Percentiles rank a stretch among this genome's conserved stretches.
phyloP scores from a whole-genome alignment of 1,284 basidiomycete species.

The Moesziomyces parantarcticus region DNA sequence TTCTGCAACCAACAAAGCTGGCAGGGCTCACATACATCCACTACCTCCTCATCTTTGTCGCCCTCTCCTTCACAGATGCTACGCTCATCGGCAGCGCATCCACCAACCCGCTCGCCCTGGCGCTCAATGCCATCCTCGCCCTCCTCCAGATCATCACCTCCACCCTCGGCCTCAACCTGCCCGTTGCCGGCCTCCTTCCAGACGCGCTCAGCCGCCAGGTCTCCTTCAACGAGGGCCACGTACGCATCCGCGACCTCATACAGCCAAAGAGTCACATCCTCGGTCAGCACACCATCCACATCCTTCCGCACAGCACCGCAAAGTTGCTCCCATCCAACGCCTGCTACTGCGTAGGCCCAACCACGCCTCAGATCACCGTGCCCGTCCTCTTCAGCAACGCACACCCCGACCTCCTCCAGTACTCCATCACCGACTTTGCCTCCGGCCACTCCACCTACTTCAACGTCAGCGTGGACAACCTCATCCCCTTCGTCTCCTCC shows the following conservation, averaged over 20 bases:
- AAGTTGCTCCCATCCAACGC: conserved; percentile 75
- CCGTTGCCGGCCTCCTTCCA: conserved; percentile 57
- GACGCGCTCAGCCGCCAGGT: conserved; percentile 71
- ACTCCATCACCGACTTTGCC: conserved; percentile 80
- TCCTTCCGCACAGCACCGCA: conserved; percentile 83
- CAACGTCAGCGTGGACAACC: conserved; percentile 78
- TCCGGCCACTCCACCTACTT: conserved; percentile 72
- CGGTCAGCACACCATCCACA: conserved; percentile 87
- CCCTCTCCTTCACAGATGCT: conserved; percentile 40
- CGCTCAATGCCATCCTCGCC: conserved; percentile 23
- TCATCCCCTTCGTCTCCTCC: conserved; percentile 68
- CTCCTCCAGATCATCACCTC: conserved; percentile 19
- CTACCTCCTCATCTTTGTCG: conserved; percentile 43
- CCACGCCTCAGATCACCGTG: conserved; percentile 74
- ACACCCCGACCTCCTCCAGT: conserved; percentile 78
- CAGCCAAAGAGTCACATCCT: conserved; percentile 74
- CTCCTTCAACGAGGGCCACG: conserved; percentile 67
- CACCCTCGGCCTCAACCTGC: conserved; percentile 44
- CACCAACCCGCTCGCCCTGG: conserved; percentile 28
- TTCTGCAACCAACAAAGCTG: conserved; percentile 74
- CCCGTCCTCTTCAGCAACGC: conserved; percentile 92
- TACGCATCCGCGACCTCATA: conserved; percentile 68
- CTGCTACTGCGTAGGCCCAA: conserved; percentile 75
- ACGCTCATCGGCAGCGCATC: conserved; percentile 35
- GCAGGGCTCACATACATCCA: conserved; percentile 33